A percentile compares a stretch with the other conserved stretches of the same genome.
These are phyloP conservation scores for Pugionium dolabratum DNA, from an alignment of 345 rosid genomes.

Conservation along the genomic window DNA sequence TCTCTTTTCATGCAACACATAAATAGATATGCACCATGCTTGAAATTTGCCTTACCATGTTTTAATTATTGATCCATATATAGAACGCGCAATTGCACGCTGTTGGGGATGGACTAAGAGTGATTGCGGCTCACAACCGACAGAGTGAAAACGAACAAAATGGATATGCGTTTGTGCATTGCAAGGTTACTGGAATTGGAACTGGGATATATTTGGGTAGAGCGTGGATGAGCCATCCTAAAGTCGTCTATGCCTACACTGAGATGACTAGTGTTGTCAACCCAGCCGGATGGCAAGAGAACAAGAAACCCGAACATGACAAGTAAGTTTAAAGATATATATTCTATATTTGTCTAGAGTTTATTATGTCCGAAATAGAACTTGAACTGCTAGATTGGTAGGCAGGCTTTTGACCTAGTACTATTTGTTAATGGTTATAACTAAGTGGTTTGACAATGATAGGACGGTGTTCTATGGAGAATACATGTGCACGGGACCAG, in stretches of 20 bases:
- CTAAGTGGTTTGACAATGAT: background rate
- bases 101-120: conserved; percentile 45
- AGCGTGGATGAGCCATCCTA: conserved; percentile 57
- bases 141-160: conserved; percentile 24
- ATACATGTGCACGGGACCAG: conserved; percentile 46
- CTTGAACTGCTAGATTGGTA: background rate
- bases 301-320: conserved; percentile 33
- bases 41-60: too few species aligned
- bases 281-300: conserved; percentile 56
- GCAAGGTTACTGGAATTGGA: conserved; percentile 49
- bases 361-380: background rate
- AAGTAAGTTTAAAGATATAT: conserved; percentile 32
- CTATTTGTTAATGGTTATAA: too few species aligned
- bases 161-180: conserved; percentile 49
- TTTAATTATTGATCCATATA: background rate
- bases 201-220: conserved; percentile 53
- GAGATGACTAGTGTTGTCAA: conserved; percentile 41
- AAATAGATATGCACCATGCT: too few species aligned
- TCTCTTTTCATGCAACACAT: background rate
- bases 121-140: conserved; percentile 53
- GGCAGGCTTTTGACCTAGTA: too few species aligned
- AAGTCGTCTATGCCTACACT: conserved; percentile 55
- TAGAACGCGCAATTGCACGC: conserved; percentile 46
- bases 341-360: background rate
- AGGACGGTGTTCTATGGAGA: conserved; percentile 57